Evolutionary conservation across 2,329 filamentous ascomycete species (phyloP).

Genomic region (Monosporascus sp.): DNA sequence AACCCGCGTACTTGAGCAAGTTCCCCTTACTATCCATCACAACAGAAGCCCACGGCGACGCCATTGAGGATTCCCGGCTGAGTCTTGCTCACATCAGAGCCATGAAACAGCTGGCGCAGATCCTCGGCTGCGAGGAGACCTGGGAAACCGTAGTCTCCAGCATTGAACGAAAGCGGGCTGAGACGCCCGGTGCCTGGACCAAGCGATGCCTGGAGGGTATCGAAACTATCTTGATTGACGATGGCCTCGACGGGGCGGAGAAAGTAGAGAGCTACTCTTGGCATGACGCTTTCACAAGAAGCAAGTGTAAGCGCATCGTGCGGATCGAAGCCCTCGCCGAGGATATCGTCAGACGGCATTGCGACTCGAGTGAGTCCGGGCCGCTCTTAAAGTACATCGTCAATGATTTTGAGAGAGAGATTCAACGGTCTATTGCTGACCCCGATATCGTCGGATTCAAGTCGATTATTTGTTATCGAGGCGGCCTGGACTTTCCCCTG

Average conservation of each 20-base stretch:
- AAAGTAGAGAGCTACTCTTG: conserved; percentile 55
- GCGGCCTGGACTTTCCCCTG: conserved; percentile 57
- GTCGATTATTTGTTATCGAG: conserved; percentile 75
- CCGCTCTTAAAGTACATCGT: conserved; percentile 39
- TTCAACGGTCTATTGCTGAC: conserved; percentile 55
- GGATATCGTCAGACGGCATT: conserved; percentile 47
- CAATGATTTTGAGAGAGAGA: conserved; percentile 43
- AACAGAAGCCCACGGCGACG: conserved; percentile 66
- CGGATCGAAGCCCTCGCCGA: conserved; percentile 70
- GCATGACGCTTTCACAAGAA: conserved; percentile 61
- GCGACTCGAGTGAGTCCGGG: conserved; percentile 33
- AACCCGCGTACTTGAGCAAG: conserved; percentile 38
- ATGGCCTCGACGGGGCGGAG: conserved; percentile 56
- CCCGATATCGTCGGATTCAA: conserved; percentile 74
- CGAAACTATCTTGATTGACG: conserved; percentile 71
- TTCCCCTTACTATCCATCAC: conserved; percentile 55
- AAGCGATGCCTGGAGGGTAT: conserved; percentile 64
- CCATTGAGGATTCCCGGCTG: conserved; percentile 55
- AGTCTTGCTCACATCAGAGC: conserved; percentile 67
- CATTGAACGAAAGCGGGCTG: conserved; percentile 34
- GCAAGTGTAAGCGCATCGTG: conserved; percentile 66
- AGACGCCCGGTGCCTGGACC: conserved; percentile 51
- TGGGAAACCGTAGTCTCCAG: conserved; percentile 50
- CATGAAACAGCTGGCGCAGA: conserved; percentile 58
- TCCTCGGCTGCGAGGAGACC: conserved; percentile 58